Evolutionary conservation across 2,329 filamentous ascomycete genomes (phyloP).

Genomic region (Fusarium tupiense): DNA sequence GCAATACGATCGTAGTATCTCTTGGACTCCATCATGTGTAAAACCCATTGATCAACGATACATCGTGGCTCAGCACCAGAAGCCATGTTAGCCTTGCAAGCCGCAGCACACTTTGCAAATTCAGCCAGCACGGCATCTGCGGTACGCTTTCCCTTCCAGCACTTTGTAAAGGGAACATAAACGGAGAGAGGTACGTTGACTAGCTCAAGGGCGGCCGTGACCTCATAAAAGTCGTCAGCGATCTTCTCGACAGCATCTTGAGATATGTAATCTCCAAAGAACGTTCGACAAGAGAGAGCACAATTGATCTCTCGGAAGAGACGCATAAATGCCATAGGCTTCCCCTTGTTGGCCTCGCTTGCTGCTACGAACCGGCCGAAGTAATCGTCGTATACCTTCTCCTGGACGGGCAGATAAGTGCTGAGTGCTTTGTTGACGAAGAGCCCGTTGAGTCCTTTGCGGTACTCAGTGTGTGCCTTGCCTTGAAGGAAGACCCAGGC

Average conservation of each 20-base stretch:
- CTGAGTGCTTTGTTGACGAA: slow-evolving; percentile 79
- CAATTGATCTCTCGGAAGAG: slow-evolving; percentile 82
- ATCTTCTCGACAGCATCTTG: slow-evolving; percentile 77
- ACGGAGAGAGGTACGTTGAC: slow-evolving; percentile 78
- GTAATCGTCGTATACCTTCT: slow-evolving; percentile 77
- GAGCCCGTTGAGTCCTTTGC: slow-evolving; percentile 77
- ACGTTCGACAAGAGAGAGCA: slow-evolving; percentile 80
- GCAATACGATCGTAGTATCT: slow-evolving; percentile 71
- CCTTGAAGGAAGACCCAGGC: slow-evolving; percentile 86
- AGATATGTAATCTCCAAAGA: slow-evolving; percentile 82
- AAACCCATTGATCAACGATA: slow-evolving; percentile 82
- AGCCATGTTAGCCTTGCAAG: slow-evolving; percentile 77
- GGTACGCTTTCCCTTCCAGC: slow-evolving; percentile 79
- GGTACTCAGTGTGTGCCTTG: slow-evolving; percentile 79
- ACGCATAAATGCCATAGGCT: slow-evolving; percentile 74
- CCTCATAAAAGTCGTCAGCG: slow-evolving; percentile 80
- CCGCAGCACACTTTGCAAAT: slow-evolving; percentile 76
- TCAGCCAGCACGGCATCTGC: slow-evolving; percentile 76
- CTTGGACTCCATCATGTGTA: slow-evolving; percentile 77
- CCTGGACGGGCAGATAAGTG: slow-evolving; percentile 77
- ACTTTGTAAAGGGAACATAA: slow-evolving; percentile 79
- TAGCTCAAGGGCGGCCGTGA: slow-evolving; percentile 80
- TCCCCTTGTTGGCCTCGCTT: slow-evolving; percentile 61
- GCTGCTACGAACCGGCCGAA: slow-evolving; percentile 73
- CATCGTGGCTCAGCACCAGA: slow-evolving; percentile 74